phyloP scores from a whole-genome alignment of 768 basidiomycete genomes.

The Lactarius hengduanensis region DNA sequence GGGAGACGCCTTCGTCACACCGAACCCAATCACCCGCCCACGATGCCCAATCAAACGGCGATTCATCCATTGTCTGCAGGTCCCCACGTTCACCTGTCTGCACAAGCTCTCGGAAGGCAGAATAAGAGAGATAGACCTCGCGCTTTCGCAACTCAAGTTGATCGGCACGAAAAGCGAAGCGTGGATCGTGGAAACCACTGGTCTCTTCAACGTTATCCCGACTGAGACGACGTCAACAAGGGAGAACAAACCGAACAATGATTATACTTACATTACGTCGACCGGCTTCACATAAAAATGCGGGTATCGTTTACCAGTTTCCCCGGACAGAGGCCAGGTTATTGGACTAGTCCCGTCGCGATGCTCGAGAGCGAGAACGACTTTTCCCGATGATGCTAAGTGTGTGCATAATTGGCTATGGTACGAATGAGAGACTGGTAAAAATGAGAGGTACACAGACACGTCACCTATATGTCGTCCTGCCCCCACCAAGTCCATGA shows the following conservation, averaged over 20 bases:
- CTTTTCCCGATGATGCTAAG: constrained; percentile 73
- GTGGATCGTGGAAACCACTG: constrained; percentile 28
- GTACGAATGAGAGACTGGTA: neutral
- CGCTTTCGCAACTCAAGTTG: constrained; percentile 68
- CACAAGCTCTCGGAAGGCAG: constrained; percentile 58
- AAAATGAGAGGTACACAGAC: neutral
- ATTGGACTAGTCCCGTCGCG: constrained; percentile 73
- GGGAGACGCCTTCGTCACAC: constrained; percentile 38
- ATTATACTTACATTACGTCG: constrained; percentile 50
- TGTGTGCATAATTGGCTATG: constrained; percentile 65
- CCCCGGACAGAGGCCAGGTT: constrained; percentile 41
- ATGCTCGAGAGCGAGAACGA: constrained; percentile 83
- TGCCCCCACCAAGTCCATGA: constrained; percentile 76
- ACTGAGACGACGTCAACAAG: constrained; percentile 22
- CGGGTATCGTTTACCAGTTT: constrained; percentile 35
- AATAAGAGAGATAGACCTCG: constrained; percentile 66
- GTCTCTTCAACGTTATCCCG: constrained; percentile 34
- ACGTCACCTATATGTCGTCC: constrained; percentile 63
- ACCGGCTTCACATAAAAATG: constrained; percentile 55
- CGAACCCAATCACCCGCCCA: constrained; percentile 35
- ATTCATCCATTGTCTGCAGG: constrained; percentile 47
- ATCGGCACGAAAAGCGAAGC: constrained; percentile 53
- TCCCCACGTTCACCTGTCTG: constrained; percentile 25
- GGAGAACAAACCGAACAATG: neutral
- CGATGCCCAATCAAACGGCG: constrained; percentile 49